These are phyloP conservation scores for Boletus coccyginus DNA, from an alignment of 768 basidiomycete genomes.

Conservation along the genomic window DNA sequence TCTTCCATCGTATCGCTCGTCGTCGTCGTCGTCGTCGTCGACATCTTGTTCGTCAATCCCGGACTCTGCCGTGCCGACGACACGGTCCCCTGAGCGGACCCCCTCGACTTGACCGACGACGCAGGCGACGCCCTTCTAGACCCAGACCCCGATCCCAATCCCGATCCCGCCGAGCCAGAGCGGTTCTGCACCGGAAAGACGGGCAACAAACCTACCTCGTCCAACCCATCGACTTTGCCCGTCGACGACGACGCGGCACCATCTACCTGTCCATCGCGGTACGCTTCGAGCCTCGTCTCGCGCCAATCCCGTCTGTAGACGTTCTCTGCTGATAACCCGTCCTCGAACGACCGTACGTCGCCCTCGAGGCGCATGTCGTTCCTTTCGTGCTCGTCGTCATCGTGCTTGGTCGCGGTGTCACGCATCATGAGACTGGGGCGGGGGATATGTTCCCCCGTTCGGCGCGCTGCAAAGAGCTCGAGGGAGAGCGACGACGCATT, in stretches of 20 bases:
- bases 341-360: slow-evolving; percentile 60
- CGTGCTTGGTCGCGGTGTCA: not conserved
- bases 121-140: slow-evolving; percentile 45
- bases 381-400: slow-evolving; percentile 21
- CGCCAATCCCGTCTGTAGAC: slow-evolving; percentile 76
- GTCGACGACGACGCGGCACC: slow-evolving; percentile 1
- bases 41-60: slow-evolving; percentile 38
- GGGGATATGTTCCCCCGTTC: slow-evolving; percentile 57
- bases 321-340: slow-evolving; percentile 58
- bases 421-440: not conserved
- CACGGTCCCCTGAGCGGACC: slow-evolving; percentile 28
- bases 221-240: slow-evolving; percentile 25
- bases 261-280: slow-evolving; percentile 14
- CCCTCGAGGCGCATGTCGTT: slow-evolving; percentile 33
- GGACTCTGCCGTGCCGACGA: slow-evolving; percentile 48
- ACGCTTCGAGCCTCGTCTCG: slow-evolving; percentile 51
- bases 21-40: slow-evolving; percentile 36
- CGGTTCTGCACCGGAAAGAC: slow-evolving; percentile 19
- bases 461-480: slow-evolving; percentile 63
- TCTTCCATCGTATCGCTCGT: slow-evolving; percentile 43
- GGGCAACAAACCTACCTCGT: slow-evolving; percentile 30
- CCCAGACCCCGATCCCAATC: slow-evolving; percentile 10
- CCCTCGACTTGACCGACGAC: slow-evolving; percentile 47
- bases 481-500: slow-evolving; percentile 72
- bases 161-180: slow-evolving; percentile 8